Conservation (phyloP, 2,329 filamentous ascomycete species). For the Apiospora phragmitis region DNA sequence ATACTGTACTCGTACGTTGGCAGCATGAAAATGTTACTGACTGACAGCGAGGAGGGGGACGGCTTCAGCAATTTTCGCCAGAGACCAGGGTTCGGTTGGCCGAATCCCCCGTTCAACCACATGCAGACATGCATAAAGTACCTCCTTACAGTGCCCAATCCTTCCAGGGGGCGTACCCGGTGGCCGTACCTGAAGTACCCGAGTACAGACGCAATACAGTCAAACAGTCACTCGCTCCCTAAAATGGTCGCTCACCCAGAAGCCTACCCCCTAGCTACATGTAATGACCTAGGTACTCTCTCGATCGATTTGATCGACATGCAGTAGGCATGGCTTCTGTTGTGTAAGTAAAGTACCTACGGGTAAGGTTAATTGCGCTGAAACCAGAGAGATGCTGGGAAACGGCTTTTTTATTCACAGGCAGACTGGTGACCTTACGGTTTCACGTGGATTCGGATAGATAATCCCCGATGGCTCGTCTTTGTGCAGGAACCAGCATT, state of each 20-base stretch:
- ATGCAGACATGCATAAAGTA: neutral
- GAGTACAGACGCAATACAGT: neutral
- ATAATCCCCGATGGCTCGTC: neutral
- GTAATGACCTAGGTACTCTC: neutral
- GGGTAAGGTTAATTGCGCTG: neutral
- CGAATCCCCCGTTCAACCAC: neutral
- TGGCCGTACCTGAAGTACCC: neutral
- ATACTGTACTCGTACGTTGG: neutral
- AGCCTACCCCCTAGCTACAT: neutral
- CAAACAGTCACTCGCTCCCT: neutral
- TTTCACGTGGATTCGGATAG: neutral
- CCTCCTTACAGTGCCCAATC: neutral
- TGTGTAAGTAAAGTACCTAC: neutral
- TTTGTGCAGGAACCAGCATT: neutral
- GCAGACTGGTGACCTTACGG: neutral
- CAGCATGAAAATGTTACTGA: neutral
- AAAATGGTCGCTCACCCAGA: neutral
- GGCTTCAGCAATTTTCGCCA: neutral
- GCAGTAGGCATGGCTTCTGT: neutral
- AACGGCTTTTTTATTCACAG: neutral
- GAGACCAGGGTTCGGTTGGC: neutral
- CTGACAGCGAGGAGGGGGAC: too few species aligned
- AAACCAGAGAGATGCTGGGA: neutral
- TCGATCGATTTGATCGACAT: slow-evolving; percentile 2
- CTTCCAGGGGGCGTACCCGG: neutral